A percentile compares a stretch with the other conserved stretches of the same genome.
These are phyloP conservation scores for Venturia effusa DNA, from an alignment of 2,329 filamentous ascomycete genomes.

Conservation along the genomic window DNA sequence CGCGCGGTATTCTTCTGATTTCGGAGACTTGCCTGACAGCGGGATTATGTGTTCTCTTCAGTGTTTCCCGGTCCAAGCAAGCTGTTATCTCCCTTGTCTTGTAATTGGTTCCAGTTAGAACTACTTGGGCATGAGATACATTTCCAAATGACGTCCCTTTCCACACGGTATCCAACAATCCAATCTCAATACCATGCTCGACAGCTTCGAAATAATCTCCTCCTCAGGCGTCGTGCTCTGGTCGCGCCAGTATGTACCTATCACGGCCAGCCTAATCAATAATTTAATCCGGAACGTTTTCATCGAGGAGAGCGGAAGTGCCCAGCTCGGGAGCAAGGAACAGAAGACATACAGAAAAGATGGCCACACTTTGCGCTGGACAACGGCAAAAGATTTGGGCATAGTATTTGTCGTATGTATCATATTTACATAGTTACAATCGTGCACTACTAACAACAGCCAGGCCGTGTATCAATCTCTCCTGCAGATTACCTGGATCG, in stretches of 20 bases:
- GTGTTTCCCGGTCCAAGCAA: neutral
- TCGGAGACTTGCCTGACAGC: neutral
- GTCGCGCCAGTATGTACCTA: constrained; percentile 75
- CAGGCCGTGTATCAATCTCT: constrained; percentile 95
- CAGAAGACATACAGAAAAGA: constrained; percentile 65
- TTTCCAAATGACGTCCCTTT: constrained; percentile 6
- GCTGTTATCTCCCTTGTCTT: neutral
- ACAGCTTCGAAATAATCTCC: constrained; percentile 92
- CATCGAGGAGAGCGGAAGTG: constrained; percentile 74
- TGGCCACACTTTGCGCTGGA: constrained; percentile 92
- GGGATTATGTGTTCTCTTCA: neutral
- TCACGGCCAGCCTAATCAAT: constrained; percentile 79
- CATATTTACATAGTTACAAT: neutral
- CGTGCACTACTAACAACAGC: neutral
- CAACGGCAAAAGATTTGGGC: constrained; percentile 80
- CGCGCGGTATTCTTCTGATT: neutral
- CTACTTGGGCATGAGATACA: neutral
- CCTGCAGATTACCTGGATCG: constrained; percentile 91
- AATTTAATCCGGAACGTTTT: constrained; percentile 93
- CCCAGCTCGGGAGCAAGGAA: constrained; percentile 44
- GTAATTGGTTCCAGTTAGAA: neutral
- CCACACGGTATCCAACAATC: neutral
- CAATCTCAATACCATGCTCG: constrained; percentile 54
- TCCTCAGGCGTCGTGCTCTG: constrained; percentile 94
- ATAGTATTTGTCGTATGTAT: constrained; percentile 77